phyloP scores from a whole-genome alignment of 805 yeast genomes.

The Ogataea pilisensis region DNA sequence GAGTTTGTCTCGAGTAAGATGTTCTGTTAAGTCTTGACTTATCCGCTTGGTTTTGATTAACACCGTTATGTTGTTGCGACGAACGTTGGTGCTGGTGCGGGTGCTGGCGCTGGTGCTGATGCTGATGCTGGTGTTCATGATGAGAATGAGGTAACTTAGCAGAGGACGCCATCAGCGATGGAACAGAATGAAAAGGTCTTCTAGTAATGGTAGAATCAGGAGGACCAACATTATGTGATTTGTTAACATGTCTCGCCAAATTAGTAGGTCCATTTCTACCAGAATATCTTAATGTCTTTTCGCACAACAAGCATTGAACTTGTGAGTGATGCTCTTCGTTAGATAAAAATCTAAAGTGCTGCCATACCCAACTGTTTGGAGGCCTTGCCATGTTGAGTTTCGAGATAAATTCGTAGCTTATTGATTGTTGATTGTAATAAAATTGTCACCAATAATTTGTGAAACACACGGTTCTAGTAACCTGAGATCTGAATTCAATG shows the following conservation, averaged over 20 bases:
- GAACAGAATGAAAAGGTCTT: constrained; percentile 21
- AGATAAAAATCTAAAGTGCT: constrained; percentile 28
- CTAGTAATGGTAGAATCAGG: constrained; percentile 25
- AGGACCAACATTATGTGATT: constrained; percentile 26
- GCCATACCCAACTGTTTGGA: constrained; percentile 35
- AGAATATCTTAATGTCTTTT: constrained; percentile 27
- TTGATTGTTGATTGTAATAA: too few species aligned
- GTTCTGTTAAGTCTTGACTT: neutral
- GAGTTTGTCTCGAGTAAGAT: constrained; percentile 6
- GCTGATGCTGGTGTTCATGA: neutral
- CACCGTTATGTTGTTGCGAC: constrained; percentile 1
- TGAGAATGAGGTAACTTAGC: constrained; percentile 1
- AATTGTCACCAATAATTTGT: too few species aligned
- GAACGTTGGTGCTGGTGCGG: neutral
- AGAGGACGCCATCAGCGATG: neutral
- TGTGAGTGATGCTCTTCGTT: constrained; percentile 19
- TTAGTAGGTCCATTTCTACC: constrained; percentile 35
- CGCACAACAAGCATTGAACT: constrained; percentile 29
- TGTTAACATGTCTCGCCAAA: constrained; percentile 29
- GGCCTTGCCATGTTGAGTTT: constrained; percentile 32
- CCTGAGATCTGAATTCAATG: too few species aligned
- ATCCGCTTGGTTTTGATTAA: too few species aligned
- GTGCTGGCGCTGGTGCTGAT: neutral
- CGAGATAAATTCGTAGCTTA: too few species aligned
- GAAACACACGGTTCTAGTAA: too few species aligned